Base-by-base conservation (phyloP, 139 green algal species). In the Chlorella sp. region DNA sequence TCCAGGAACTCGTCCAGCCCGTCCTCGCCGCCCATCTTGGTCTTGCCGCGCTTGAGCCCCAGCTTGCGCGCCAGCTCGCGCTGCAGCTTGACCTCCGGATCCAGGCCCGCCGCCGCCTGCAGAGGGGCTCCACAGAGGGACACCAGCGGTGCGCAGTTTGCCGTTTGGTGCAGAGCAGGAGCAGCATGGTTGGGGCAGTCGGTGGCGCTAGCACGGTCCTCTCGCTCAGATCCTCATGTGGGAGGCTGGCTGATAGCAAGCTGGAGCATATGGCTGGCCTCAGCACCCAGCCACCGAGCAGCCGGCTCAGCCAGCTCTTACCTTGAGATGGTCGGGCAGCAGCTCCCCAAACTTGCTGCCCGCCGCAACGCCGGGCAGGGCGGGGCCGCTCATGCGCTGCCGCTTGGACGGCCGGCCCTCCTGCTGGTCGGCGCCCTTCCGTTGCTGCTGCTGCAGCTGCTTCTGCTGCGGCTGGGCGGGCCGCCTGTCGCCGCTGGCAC, bases 11-110 rank as follows among this genome's bases (percentile, higher is more conserved):
- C 88, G 62, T 92, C 88, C 60, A 93, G 76, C 4, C 86, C 88
- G 74, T 92, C 90, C 15, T 87, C 85, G 47, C 55, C 74, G 23
- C 68, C 89, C 34, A 83, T 86, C 30, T 81, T 51, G 20, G 30
- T 67, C 62, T 89, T 92, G 56, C 88, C 80, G 80, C 82, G 87
- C 74, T 88, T 92, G 39, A 93, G 28, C 4, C 86, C 88, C 57
- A 94, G 87, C 85, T 92, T 91, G 20, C 75, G 76, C 7, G 87
- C 91, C 74, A 93, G 63, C 34, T 87, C 75, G 11, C 84, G 73
- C 74, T 93, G 89, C 65, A 92, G 83, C 18, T 65, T 82, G 9
- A 41, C 20, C 38, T 94, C 90, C n/a, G 89, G 72, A 16, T 82
- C 81, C 20, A 76, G 34, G 13, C 69, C 82, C 4, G 26, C 84